Percentiles rank a stretch among this genome's conserved stretches.
Evolutionary conservation across 2,329 filamentous ascomycete genomes (phyloP).

Genomic region (Pseudocercospora cruenta): DNA sequence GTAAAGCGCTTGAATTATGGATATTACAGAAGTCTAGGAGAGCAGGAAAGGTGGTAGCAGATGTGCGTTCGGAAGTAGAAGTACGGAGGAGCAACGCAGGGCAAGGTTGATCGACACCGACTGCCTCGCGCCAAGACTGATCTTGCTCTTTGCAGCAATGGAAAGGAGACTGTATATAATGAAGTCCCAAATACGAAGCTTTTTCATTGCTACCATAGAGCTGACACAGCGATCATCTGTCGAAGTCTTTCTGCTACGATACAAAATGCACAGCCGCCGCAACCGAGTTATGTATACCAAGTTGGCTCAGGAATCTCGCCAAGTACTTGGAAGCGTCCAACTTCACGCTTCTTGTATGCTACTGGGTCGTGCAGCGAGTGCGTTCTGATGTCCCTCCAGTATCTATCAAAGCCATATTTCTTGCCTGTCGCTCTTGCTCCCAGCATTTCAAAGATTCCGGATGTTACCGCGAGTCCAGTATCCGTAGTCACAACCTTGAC

Average conservation of each 20-base stretch:
- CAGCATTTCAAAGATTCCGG: constrained; percentile 67
- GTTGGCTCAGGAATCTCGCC: constrained; percentile 34
- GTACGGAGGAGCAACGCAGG: not conserved
- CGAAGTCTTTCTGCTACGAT: constrained; percentile 7
- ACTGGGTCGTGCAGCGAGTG: constrained; percentile 70
- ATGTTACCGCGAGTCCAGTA: constrained; percentile 60
- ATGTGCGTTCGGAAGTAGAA: not conserved
- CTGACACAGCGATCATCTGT: not conserved
- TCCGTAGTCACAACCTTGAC: constrained; percentile 67
- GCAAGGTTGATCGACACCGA: not conserved
- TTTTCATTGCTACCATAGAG: not conserved
- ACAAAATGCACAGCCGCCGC: constrained; percentile 13
- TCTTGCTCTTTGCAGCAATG: not conserved
- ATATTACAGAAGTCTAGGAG: not conserved
- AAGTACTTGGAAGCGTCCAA: constrained; percentile 61
- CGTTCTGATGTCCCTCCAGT: constrained; percentile 68
- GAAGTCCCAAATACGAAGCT: not conserved
- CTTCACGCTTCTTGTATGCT: constrained; percentile 67
- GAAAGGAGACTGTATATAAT: not conserved
- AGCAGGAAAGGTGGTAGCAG: not conserved
- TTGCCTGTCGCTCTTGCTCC: constrained; percentile 61
- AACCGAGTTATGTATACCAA: constrained; percentile 21
- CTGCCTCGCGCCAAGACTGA: not conserved
- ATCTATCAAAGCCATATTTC: constrained; percentile 65
- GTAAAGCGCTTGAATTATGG: not conserved